phyloP scores from a whole-genome alignment of 192 early-diverging fungal genomes.

The Mortierella alpina region DNA sequence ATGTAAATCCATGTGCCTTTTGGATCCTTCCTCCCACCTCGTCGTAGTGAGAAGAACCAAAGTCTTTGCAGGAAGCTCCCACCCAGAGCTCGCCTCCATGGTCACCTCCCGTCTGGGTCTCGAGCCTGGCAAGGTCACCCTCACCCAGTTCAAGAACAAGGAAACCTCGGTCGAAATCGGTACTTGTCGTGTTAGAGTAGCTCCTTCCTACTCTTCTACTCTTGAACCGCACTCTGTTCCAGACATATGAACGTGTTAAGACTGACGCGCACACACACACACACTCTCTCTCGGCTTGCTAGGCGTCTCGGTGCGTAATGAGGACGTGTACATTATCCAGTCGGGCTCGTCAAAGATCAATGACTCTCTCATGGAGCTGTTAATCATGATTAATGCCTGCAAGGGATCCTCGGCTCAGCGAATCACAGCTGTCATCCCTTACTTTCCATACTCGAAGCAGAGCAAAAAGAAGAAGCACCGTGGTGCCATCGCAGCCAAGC shows the following conservation, averaged over 20 bases:
- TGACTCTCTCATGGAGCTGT: conserved; percentile 96
- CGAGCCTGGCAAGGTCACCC: conserved; percentile 67
- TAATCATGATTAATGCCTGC: conserved; percentile 98
- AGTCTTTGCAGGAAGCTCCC: conserved; percentile 89
- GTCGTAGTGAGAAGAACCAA: conserved; percentile 82
- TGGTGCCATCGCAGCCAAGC: conserved; percentile 95
- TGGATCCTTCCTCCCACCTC: background rate
- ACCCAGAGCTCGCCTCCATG: conserved; percentile 83
- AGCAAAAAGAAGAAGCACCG: conserved; percentile 98
- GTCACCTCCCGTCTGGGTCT: conserved; percentile 84
- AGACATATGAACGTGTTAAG: too few relatives aligned
- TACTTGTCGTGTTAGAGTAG: conserved; percentile 7
- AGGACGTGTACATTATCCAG: conserved; percentile 97
- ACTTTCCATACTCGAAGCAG: conserved; percentile 98
- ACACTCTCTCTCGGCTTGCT: too few relatives aligned
- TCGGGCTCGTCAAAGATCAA: conserved; percentile 88
- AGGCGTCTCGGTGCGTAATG: conserved; percentile 94
- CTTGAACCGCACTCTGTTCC: too few relatives aligned
- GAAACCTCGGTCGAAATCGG: conserved; percentile 89
- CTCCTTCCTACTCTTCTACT: background rate
- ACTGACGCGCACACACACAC: too few relatives aligned
- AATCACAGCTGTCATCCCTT: conserved; percentile 95
- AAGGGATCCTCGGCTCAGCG: conserved; percentile 90
- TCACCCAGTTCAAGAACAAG: conserved; percentile 88
- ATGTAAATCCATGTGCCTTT: background rate